These are phyloP conservation scores for Fennellomyces sp. DNA, from an alignment of 371 early-diverging fungal species.

Conservation along the genomic window DNA sequence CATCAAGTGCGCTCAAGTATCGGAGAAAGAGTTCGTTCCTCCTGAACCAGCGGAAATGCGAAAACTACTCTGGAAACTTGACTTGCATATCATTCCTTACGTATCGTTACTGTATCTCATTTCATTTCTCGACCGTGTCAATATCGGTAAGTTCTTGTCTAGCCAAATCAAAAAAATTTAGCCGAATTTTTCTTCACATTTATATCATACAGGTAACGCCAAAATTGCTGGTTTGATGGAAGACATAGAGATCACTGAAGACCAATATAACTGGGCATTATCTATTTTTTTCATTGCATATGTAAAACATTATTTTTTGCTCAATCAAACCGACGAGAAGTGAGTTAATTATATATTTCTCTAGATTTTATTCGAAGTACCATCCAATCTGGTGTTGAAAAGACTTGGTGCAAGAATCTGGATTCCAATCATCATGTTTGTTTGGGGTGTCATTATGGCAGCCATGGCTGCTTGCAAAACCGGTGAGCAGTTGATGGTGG, in stretches of 20 bases:
- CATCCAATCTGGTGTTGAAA: slow-evolving; percentile 73
- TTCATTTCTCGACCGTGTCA: slow-evolving; percentile 56
- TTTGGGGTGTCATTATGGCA: slow-evolving; percentile 49
- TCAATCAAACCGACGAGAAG: neutral
- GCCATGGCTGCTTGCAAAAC: slow-evolving; percentile 48
- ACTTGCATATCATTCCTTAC: slow-evolving; percentile 19
- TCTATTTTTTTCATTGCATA: slow-evolving; percentile 70
- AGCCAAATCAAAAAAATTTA: too few species aligned
- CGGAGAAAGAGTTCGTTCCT: neutral
- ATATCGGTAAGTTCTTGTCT: slow-evolving; percentile 59
- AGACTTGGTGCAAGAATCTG: slow-evolving; percentile 63
- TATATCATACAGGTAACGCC: too few species aligned
- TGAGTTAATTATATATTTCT: slow-evolving; percentile 1
- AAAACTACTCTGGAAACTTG: neutral
- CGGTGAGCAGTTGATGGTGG: slow-evolving; percentile 48
- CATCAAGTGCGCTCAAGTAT: too few species aligned
- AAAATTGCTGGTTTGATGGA: slow-evolving; percentile 51
- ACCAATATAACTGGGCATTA: slow-evolving; percentile 57
- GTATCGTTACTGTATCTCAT: slow-evolving; percentile 52
- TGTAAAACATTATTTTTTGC: slow-evolving; percentile 20
- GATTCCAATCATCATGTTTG: slow-evolving; percentile 67
- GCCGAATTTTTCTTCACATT: too few species aligned
- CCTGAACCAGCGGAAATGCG: neutral
- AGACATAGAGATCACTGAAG: slow-evolving; percentile 42
- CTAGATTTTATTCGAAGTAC: slow-evolving; percentile 67